Evolutionary conservation across 345 rosid genomes (phyloP).

Genomic region (Gynandropsis gynandra): DNA sequence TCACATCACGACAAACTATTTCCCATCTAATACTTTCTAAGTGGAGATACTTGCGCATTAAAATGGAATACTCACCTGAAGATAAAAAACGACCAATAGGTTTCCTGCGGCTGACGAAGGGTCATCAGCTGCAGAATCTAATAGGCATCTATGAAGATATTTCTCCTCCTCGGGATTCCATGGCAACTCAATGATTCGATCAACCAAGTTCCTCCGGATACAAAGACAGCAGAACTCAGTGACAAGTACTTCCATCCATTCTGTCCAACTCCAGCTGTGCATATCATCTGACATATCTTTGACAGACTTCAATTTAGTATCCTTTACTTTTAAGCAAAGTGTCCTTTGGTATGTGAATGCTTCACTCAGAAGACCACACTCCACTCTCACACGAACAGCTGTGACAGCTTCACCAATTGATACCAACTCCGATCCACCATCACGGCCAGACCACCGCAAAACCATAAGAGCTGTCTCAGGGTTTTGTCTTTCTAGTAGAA

Average conservation of each 20-base stretch:
- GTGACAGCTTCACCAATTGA: slow-evolving; percentile 81
- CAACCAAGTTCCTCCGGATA: slow-evolving; percentile 74
- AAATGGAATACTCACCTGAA: slow-evolving; percentile 55
- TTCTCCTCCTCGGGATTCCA: slow-evolving; percentile 94
- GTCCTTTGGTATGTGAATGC: slow-evolving; percentile 83
- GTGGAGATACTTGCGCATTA: slow-evolving; percentile 8
- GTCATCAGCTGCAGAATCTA: slow-evolving; percentile 64
- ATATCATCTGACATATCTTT: slow-evolving; percentile 30
- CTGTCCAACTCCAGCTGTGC: slow-evolving; percentile 51
- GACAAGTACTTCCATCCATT: slow-evolving; percentile 78
- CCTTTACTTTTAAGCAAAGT: slow-evolving; percentile 63
- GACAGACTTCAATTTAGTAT: slow-evolving; percentile 38
- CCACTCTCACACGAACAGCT: slow-evolving; percentile 77
- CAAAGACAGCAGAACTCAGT: slow-evolving; percentile 88
- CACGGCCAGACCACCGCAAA: slow-evolving; percentile 85
- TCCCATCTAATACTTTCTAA: slow-evolving; percentile 7
- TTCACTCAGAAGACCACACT: slow-evolving; percentile 88
- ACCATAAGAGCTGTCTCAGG: slow-evolving; percentile 88
- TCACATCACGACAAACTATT: neutral
- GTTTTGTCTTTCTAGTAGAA: slow-evolving; percentile 74
- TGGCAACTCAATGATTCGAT: slow-evolving; percentile 81
- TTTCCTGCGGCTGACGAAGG: slow-evolving; percentile 69
- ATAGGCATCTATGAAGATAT: slow-evolving; percentile 63
- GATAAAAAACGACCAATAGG: slow-evolving; percentile 79
- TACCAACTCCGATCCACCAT: slow-evolving; percentile 53